These are phyloP conservation scores for Aspergillus diversus DNA, from an alignment of 495 filamentous ascomycete genomes.

Conservation along the genomic window DNA sequence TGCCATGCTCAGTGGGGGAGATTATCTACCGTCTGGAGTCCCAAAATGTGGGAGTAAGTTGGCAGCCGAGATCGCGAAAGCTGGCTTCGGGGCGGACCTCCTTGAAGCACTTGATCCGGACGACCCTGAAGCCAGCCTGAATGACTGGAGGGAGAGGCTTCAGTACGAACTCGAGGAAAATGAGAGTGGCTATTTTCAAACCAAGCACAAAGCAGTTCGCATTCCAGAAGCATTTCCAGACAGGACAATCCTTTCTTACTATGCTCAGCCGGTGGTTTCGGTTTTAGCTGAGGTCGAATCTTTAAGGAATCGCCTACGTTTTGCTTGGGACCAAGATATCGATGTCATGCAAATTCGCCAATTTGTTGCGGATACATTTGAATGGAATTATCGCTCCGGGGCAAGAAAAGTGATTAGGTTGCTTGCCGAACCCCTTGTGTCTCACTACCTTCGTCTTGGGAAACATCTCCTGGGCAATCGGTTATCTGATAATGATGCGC, in stretches of 20 bases:
- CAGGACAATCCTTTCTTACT: conserved; percentile 76
- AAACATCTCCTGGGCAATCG: conserved; percentile 27
- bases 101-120: conserved; percentile 59
- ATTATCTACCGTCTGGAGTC: conserved; percentile 90
- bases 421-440: conserved; percentile 76
- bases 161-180: conserved; percentile 79
- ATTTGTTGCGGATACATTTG: conserved; percentile 79
- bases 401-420: conserved; percentile 84
- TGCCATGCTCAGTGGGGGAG: conserved; percentile 93
- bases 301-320: conserved; percentile 49
- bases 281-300: conserved; percentile 57
- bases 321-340: conserved; percentile 66
- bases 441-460: conserved; percentile 59
- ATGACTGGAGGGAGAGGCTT: conserved; percentile 75
- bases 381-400: conserved; percentile 78
- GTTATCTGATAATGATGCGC: conserved; percentile 38
- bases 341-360: conserved; percentile 68
- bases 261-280: conserved; percentile 84
- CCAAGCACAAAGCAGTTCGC: conserved; percentile 69
- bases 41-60: conserved; percentile 84
- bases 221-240: conserved; percentile 86
- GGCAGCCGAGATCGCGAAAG: conserved; percentile 87
- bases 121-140: conserved; percentile 52
- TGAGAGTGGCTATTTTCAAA: conserved; percentile 78
- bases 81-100: conserved; percentile 81